These are phyloP conservation scores for Endothia cerciana DNA, from an alignment of 2,329 filamentous ascomycete genomes.

Conservation along the genomic window DNA sequence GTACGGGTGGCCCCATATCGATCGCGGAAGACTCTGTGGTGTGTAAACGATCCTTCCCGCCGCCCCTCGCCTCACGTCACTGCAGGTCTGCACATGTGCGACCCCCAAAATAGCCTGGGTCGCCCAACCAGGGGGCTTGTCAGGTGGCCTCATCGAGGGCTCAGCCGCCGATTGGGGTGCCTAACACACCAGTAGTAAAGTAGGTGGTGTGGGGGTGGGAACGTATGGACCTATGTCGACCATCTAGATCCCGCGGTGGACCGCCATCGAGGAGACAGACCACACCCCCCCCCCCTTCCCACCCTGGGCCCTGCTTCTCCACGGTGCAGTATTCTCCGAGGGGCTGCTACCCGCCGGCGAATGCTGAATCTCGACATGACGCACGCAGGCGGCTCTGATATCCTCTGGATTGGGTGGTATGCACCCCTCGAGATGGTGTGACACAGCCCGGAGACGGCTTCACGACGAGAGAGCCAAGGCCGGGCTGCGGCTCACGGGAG, in stretches of 20 bases:
- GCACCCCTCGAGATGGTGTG: slow-evolving; percentile 5
- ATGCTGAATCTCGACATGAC: neutral
- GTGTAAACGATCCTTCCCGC: neutral
- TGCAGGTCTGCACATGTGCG: neutral
- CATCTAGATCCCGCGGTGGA: neutral
- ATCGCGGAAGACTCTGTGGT: too few relatives aligned
- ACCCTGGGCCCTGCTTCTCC: neutral
- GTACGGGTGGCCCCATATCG: too few relatives aligned
- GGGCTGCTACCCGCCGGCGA: slow-evolving; percentile 9
- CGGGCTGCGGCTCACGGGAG: slow-evolving; percentile 6
- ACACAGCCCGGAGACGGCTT: slow-evolving; percentile 9
- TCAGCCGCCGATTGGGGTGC: slow-evolving; percentile 7
- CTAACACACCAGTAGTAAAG: too few relatives aligned
- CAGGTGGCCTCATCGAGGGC: neutral
- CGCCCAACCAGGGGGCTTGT: neutral
- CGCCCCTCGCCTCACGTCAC: slow-evolving; percentile 2
- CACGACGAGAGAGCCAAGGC: neutral
- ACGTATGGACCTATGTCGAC: neutral
- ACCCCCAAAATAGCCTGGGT: slow-evolving; percentile 1
- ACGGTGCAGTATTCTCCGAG: neutral
- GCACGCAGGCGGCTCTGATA: slow-evolving; percentile 17
- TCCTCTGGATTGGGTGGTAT: slow-evolving; percentile 16
- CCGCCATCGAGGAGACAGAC: neutral
- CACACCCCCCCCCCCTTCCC: neutral
- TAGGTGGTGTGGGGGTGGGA: neutral